Percentiles rank a stretch among this genome's conserved stretches.
Evolutionary conservation across 2,329 filamentous ascomycete species (phyloP).

Genomic region (Blastomyces percursus): DNA sequence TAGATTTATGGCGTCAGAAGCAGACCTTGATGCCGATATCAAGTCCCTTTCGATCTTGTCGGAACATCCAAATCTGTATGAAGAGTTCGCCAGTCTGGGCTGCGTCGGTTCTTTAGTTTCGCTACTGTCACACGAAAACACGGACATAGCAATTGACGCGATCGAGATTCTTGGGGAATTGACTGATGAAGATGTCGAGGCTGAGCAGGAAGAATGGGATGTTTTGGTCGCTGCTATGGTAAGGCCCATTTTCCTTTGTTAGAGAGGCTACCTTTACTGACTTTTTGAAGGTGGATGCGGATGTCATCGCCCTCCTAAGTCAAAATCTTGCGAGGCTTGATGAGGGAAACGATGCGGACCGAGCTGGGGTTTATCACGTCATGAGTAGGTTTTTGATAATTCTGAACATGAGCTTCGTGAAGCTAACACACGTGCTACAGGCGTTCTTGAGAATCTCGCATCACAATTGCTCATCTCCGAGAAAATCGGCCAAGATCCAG

Average conservation of each 20-base stretch:
- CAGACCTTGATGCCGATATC: conserved; percentile 79
- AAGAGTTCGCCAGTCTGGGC: conserved; percentile 65
- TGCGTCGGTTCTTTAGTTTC: conserved; percentile 64
- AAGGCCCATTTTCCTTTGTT: conserved; percentile 8
- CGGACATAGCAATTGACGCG: conserved; percentile 85
- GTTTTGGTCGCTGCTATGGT: conserved; percentile 55
- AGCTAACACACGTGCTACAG: conserved; percentile 20
- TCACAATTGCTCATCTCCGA: conserved; percentile 59
- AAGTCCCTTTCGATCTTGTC: conserved; percentile 76
- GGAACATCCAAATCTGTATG: conserved; percentile 75
- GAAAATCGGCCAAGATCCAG: conserved; percentile 57
- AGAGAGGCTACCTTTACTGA: conserved; percentile 5
- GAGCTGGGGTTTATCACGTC: conserved; percentile 76
- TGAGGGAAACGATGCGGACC: conserved; percentile 61
- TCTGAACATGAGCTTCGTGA: neutral
- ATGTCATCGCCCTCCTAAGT: conserved; percentile 32
- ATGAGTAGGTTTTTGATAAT: conserved; percentile 38
- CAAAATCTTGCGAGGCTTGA: conserved; percentile 64
- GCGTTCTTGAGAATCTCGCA: conserved; percentile 74
- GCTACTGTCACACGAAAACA: conserved; percentile 86
- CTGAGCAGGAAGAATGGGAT: conserved; percentile 71
- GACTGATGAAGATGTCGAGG: conserved; percentile 83
- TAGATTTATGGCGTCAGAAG: conserved; percentile 68
- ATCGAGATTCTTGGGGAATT: conserved; percentile 84
- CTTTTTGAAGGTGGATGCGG: conserved; percentile 29